Percentiles rank a stretch among this genome's conserved stretches.
Conservation (phyloP, 1,284 basidiomycete species). For the Marasmius fiardii region DNA sequence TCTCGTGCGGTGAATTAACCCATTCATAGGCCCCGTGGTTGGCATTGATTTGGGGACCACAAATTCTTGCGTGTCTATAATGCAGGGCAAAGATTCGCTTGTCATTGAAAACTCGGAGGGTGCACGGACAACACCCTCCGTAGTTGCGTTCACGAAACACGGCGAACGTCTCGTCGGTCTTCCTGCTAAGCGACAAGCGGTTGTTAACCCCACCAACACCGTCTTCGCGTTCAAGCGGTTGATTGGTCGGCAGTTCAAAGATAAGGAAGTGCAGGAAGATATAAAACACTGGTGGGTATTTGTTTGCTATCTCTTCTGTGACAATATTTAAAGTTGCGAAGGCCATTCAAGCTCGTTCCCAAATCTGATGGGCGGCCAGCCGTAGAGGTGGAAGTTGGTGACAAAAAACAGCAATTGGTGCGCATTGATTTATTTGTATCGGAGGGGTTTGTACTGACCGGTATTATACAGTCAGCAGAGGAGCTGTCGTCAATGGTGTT, state of each 20-base stretch:
- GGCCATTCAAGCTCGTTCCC: conserved; percentile 81
- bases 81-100: conserved; percentile 93
- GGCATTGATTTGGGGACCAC: conserved; percentile 87
- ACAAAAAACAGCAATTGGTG: conserved; percentile 66
- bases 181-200: conserved; percentile 96
- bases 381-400: conserved; percentile 77
- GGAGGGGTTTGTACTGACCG: not conserved
- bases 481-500: conserved; percentile 87
- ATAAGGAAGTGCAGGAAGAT: conserved; percentile 89
- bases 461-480: conserved; percentile 59
- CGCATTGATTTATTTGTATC: conserved; percentile 25
- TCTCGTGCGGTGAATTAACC: not conserved
- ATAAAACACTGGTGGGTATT: conserved; percentile 69
- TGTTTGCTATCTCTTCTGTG: conserved; percentile 4
- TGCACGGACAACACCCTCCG: conserved; percentile 96
- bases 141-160: conserved; percentile 97
- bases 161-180: conserved; percentile 92
- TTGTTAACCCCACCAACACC: conserved; percentile 94
- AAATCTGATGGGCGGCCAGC: conserved; percentile 71
- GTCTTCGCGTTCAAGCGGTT: conserved; percentile 97
- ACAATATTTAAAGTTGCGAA: conserved; percentile 22
- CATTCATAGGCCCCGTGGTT: conserved; percentile 64
- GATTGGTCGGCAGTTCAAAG: conserved; percentile 92
- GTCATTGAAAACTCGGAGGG: conserved; percentile 99
- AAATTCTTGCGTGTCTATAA: conserved; percentile 92